A percentile compares a stretch with the other conserved stretches of the same genome.
These are phyloP conservation scores for Fusarium caatingaense DNA, from an alignment of 2,329 filamentous ascomycete genomes.

Conservation along the genomic window DNA sequence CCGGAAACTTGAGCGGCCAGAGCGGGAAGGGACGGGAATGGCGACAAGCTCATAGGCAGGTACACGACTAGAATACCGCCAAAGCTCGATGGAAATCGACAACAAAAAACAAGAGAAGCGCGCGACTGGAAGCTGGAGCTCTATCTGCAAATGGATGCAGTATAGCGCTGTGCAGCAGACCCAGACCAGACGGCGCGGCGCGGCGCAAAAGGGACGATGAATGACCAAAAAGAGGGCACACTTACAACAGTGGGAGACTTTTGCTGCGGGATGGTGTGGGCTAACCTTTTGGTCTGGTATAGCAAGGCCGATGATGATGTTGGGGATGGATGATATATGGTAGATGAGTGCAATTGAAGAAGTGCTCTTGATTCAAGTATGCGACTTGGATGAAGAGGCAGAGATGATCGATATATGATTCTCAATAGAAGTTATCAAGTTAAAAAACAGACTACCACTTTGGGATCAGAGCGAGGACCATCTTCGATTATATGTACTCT, in stretches of 20 bases:
- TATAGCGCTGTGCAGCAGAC: slow-evolving; percentile 15
- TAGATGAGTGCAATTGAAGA: slow-evolving; percentile 25
- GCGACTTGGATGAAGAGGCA: slow-evolving; percentile 27
- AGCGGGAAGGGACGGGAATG: slow-evolving; percentile 45
- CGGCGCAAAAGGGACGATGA: slow-evolving; percentile 27
- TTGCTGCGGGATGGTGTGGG: slow-evolving; percentile 33
- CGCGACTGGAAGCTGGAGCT: slow-evolving; percentile 22
- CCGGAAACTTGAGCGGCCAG: slow-evolving; percentile 41
- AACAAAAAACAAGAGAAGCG: slow-evolving; percentile 18
- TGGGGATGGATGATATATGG: slow-evolving; percentile 16
- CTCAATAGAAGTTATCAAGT: slow-evolving; percentile 16
- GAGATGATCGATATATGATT: slow-evolving; percentile 27
- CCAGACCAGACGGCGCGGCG: background rate
- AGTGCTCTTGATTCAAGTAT: slow-evolving; percentile 27
- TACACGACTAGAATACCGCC: slow-evolving; percentile 31
- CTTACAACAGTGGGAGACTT: slow-evolving; percentile 27
- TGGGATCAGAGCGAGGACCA: slow-evolving; percentile 45
- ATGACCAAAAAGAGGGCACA: slow-evolving; percentile 28
- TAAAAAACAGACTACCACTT: slow-evolving; percentile 43
- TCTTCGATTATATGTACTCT: slow-evolving; percentile 49
- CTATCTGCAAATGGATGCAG: slow-evolving; percentile 9
- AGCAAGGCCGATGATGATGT: slow-evolving; percentile 33
- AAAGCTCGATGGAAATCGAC: slow-evolving; percentile 11
- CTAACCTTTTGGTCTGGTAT: slow-evolving; percentile 16
- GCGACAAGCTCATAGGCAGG: slow-evolving; percentile 37